Base-by-base conservation (phyloP, 495 filamentous ascomycete species). In the Glonium stellatum region DNA sequence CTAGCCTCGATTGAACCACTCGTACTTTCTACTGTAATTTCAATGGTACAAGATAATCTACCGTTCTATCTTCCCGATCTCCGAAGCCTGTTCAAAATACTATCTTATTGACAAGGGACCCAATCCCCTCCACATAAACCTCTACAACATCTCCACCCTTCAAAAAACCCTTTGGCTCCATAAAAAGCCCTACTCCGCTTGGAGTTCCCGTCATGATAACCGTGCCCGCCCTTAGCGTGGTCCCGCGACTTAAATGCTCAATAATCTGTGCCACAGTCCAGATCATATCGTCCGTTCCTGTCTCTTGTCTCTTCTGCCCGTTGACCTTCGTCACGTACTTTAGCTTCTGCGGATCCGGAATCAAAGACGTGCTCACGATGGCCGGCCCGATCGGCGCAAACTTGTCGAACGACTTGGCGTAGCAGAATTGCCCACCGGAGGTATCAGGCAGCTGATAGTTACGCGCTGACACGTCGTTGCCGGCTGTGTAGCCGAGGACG, bases 361-460 rank as follows among this genome's bases (percentile, higher is more conserved):
- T 70, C 11, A 70, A 1, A 8, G 54, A 48, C 15, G 69, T 57
- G 42, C 59, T 66, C 27, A 73, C 70, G 1, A 80, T 66, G 9
- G 59, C 62, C 3, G 76, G 76, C 0, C 77, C 77, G 19, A 80
- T 69, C 0, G 77, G 77, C 13, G 73, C 76, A 61, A 78, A 80
- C 15, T 69, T 72, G 58, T 79, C 77, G 60, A 78, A 79, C 1
- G 72, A 71, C 58, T 79, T 79, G n/a, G 48, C 10, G 1, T 51
- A 27, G 21, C 25, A 22, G 19, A 8, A 23, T 21, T 50, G 47
- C 15, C 73, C 72, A 18, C 76, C 76, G 11, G 59, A 62, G 21
- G 13, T 18, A 1, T 46, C 39, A 12, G 49, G 55, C 13, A 44
- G 19, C 36, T 67, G 64, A 12, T 18, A 64, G 25, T 58, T 46